phyloP scores from a whole-genome alignment of 2,329 filamentous ascomycete genomes.

The Aureobasidium sp. region DNA sequence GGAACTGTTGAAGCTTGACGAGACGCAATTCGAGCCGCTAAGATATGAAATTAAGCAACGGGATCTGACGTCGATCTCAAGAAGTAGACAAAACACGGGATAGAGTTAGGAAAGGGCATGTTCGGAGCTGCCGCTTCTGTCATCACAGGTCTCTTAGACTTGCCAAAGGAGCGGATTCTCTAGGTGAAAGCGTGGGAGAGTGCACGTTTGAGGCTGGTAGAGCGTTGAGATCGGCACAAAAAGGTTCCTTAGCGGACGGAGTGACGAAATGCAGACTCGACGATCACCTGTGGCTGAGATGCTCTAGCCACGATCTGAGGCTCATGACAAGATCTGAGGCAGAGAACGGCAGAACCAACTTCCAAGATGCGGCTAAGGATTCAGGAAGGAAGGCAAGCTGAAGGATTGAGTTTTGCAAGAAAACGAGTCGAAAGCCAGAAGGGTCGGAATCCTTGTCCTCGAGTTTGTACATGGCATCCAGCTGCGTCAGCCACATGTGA shows the following conservation, averaged over 20 bases:
- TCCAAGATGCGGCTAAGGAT: neutral
- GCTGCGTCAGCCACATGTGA: neutral
- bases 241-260: slow-evolving; percentile 6
- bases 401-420: neutral
- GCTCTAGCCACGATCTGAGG: neutral
- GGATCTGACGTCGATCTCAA: slow-evolving; percentile 9
- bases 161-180: neutral
- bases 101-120: neutral
- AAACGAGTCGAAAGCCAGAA: neutral
- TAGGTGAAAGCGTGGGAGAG: neutral
- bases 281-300: neutral
- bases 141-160: slow-evolving; percentile 1
- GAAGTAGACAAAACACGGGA: neutral
- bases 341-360: neutral
- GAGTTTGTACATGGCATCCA: neutral
- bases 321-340: neutral
- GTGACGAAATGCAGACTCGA: slow-evolving; percentile 2
- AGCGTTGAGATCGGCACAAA: neutral
- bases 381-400: neutral
- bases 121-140: neutral
- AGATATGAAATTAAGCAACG: neutral
- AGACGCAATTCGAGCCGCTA: neutral
- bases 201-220: neutral
- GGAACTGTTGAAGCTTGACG: neutral
- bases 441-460: neutral